A percentile compares a stretch with the other conserved stretches of the same genome.
phyloP scores from a whole-genome alignment of 2,329 filamentous ascomycete genomes.

The Monosporascus sp. region DNA sequence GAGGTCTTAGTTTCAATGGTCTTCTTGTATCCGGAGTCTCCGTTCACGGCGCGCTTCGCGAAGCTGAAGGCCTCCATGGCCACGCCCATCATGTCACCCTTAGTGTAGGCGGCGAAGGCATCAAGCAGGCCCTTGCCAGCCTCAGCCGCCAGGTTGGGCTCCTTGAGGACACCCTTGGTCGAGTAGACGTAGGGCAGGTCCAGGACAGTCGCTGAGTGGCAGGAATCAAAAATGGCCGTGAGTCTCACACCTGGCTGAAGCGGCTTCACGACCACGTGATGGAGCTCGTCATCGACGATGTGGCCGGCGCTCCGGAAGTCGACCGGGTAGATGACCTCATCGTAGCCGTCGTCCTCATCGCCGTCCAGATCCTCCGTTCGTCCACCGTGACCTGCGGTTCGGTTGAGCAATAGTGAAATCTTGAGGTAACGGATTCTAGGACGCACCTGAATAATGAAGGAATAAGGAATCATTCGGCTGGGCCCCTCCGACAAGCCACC shows the following conservation, averaged over 20 bases:
- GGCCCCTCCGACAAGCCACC: constrained; percentile 68
- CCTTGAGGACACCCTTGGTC: constrained; percentile 63
- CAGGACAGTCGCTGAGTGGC: constrained; percentile 61
- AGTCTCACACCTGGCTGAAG: constrained; percentile 51
- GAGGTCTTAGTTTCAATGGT: constrained; percentile 86
- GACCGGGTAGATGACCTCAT: constrained; percentile 80
- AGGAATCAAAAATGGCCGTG: constrained; percentile 61
- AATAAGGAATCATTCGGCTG: constrained; percentile 72
- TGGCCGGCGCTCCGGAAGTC: constrained; percentile 76
- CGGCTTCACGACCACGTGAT: constrained; percentile 63
- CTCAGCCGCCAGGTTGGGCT: constrained; percentile 63
- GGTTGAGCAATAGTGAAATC: not conserved
- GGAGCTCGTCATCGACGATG: constrained; percentile 81
- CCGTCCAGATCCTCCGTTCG: constrained; percentile 75
- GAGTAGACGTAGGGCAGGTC: constrained; percentile 66
- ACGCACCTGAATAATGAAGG: constrained; percentile 40
- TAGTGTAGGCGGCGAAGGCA: constrained; percentile 53
- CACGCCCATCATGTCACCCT: constrained; percentile 77
- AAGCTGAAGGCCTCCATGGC: constrained; percentile 74
- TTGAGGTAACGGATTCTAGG: constrained; percentile 31
- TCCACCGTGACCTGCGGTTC: constrained; percentile 59
- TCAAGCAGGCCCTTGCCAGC: constrained; percentile 59
- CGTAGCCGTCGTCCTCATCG: constrained; percentile 76
- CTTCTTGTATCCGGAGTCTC: constrained; percentile 75
- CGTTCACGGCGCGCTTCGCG: constrained; percentile 82